Evolutionary conservation across 2,329 filamentous ascomycete genomes (phyloP).

Genomic region (Hysterium pulicare): DNA sequence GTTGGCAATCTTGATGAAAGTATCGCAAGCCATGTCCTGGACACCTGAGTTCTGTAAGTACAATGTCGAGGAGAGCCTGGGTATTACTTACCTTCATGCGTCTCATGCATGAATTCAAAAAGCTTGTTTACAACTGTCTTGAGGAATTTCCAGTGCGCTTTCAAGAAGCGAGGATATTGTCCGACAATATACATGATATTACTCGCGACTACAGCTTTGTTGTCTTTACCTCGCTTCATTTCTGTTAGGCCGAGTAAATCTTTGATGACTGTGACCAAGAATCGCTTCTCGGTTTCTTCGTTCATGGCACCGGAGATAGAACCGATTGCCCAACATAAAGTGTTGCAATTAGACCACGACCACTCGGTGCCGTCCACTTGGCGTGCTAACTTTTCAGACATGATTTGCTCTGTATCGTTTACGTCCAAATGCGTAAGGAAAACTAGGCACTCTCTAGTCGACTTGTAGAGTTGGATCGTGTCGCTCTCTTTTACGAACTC

Average conservation of each 20-base stretch:
- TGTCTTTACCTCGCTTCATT: constrained; percentile 99
- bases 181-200: constrained; percentile 99
- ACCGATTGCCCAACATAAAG: constrained; percentile 97
- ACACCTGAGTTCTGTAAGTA: constrained; percentile 57
- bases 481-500: constrained; percentile 99
- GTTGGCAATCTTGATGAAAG: constrained; percentile 98
- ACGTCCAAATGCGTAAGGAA: constrained; percentile 98
- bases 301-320: constrained; percentile 99
- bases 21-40: constrained; percentile 99
- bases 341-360: constrained; percentile 99
- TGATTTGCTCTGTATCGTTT: constrained; percentile 95
- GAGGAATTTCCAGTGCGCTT: constrained; percentile 99
- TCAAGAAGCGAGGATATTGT: constrained; percentile 95
- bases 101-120: constrained; percentile 99
- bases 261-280: constrained; percentile 98
- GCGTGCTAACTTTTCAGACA: constrained; percentile 95
- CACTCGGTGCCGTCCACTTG: constrained; percentile 95
- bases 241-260: constrained; percentile 94
- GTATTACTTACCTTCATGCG: constrained; percentile 73
- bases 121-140: constrained; percentile 99
- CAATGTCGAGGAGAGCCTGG: neutral
- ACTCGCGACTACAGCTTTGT: constrained; percentile 97
- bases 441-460: constrained; percentile 92
- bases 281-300: constrained; percentile 97
- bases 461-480: constrained; percentile 99